These are phyloP conservation scores for Fusarium domesticum DNA, from an alignment of 2,329 filamentous ascomycete genomes.

Conservation along the genomic window DNA sequence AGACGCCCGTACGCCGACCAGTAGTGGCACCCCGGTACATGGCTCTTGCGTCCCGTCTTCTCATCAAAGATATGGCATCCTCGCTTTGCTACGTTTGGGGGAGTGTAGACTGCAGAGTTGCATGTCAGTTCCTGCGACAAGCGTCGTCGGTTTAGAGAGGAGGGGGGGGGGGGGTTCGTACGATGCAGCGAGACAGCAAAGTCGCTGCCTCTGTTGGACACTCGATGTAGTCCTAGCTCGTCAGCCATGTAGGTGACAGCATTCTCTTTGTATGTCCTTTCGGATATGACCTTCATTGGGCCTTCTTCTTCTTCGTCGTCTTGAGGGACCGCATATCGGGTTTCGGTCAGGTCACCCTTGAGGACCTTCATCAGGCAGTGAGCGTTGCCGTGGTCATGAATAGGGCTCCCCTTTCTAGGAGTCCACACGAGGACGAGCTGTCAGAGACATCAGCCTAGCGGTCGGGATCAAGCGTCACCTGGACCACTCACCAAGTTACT, in stretches of 20 bases:
- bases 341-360: constrained; percentile 75
- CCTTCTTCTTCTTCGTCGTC: constrained; percentile 41
- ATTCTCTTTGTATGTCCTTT: constrained; percentile 66
- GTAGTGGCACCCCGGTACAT: constrained; percentile 68
- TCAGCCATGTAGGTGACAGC: constrained; percentile 90
- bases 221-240: constrained; percentile 79
- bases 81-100: constrained; percentile 79
- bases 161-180: constrained; percentile 36
- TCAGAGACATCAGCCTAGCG: constrained; percentile 16
- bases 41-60: constrained; percentile 68
- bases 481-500: constrained; percentile 61
- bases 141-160: constrained; percentile 24
- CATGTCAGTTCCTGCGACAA: constrained; percentile 33
- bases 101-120: constrained; percentile 65
- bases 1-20: constrained; percentile 62
- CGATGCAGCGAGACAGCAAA: constrained; percentile 81
- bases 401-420: constrained; percentile 75
- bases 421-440: constrained; percentile 88
- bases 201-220: constrained; percentile 71
- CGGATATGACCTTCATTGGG: constrained; percentile 62
- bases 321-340: constrained; percentile 71
- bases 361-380: constrained; percentile 93
- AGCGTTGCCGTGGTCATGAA: constrained; percentile 85
- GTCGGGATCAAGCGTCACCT: constrained; percentile 7
- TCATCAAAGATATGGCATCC: constrained; percentile 82